These are phyloP conservation scores for Scheffersomyces titani DNA, from an alignment of 1,139 yeast species.

Conservation along the genomic window DNA sequence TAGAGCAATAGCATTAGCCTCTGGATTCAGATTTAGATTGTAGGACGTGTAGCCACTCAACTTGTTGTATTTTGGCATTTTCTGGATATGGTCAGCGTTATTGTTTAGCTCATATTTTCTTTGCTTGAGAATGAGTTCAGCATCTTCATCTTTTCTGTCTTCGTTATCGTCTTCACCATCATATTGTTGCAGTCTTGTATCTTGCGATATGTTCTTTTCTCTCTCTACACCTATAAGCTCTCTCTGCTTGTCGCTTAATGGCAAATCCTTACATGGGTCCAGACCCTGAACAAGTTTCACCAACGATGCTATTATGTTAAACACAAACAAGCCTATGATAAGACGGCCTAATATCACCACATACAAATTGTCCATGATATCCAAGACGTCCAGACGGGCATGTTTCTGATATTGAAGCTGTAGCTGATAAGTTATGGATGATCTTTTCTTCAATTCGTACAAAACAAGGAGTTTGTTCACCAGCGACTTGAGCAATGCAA, in stretches of 20 bases:
- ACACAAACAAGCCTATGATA: conserved; percentile 9
- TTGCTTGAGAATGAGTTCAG: conserved; percentile 11
- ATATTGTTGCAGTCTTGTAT: not conserved
- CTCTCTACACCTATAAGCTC: conserved; percentile 32
- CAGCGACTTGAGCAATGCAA: conserved; percentile 19
- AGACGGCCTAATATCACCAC: conserved; percentile 2
- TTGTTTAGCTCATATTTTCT: conserved; percentile 9
- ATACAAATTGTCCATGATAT: not conserved
- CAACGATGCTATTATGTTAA: conserved; percentile 18
- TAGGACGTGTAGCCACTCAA: conserved; percentile 5
- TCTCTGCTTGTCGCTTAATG: conserved; percentile 40
- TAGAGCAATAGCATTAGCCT: not conserved
- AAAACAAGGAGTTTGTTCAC: conserved; percentile 9
- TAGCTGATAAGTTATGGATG: conserved; percentile 3
- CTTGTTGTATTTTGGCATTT: conserved; percentile 7
- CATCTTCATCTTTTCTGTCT: conserved; percentile 7
- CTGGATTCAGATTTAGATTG: not conserved
- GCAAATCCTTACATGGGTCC: conserved; percentile 46
- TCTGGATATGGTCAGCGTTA: not conserved
- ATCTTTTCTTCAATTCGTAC: conserved; percentile 8
- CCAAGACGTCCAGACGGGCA: not conserved
- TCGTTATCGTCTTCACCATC: conserved; percentile 1
- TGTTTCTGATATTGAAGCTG: conserved; percentile 8
- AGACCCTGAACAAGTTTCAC: conserved; percentile 27
- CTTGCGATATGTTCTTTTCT: not conserved